Percentiles rank a stretch among this genome's conserved stretches.
Evolutionary conservation across 352 stramenopile species (phyloP).

Genomic region (Aphanomyces euteiches): DNA sequence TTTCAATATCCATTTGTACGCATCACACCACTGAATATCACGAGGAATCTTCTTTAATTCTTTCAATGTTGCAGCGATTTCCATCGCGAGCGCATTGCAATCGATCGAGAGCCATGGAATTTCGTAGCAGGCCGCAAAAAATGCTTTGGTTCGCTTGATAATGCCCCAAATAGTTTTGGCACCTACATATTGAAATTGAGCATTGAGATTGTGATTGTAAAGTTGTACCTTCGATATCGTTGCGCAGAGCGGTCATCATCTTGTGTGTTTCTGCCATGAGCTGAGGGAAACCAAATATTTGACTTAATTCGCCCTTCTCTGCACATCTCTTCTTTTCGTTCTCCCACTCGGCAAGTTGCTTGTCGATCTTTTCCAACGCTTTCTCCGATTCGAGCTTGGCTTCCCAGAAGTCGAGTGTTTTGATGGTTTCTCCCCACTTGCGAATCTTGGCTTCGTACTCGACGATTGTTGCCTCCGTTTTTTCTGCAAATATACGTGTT

Average conservation of each 20-base stretch:
- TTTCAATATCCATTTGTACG: conserved; percentile 82
- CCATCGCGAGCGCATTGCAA: conserved; percentile 92
- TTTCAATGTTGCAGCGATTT: conserved; percentile 92
- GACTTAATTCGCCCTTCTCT: conserved; percentile 88
- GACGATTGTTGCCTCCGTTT: conserved; percentile 92
- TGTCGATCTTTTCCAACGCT: conserved; percentile 79
- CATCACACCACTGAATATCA: conserved; percentile 89
- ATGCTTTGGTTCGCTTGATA: conserved; percentile 69
- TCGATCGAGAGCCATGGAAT: conserved; percentile 91
- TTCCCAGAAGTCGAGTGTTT: conserved; percentile 81
- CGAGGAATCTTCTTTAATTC: conserved; percentile 91
- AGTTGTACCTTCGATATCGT: conserved; percentile 49
- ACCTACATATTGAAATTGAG: conserved; percentile 15
- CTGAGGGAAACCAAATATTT: conserved; percentile 93
- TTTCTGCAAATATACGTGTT: conserved; percentile 82
- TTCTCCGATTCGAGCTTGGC: conserved; percentile 76
- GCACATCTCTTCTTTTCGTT: conserved; percentile 89
- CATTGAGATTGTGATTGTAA: background rate
- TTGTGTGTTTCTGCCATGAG: conserved; percentile 87
- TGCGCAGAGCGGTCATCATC: conserved; percentile 87
- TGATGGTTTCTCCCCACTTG: conserved; percentile 74
- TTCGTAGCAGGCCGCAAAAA: conserved; percentile 60
- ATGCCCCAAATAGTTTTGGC: conserved; percentile 76
- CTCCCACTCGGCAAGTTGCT: conserved; percentile 74
- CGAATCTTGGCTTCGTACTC: conserved; percentile 89